A percentile compares a stretch with the other conserved stretches of the same genome.
Conservation (phyloP, 345 rosid genomes). For the Arabis hirsuta region DNA sequence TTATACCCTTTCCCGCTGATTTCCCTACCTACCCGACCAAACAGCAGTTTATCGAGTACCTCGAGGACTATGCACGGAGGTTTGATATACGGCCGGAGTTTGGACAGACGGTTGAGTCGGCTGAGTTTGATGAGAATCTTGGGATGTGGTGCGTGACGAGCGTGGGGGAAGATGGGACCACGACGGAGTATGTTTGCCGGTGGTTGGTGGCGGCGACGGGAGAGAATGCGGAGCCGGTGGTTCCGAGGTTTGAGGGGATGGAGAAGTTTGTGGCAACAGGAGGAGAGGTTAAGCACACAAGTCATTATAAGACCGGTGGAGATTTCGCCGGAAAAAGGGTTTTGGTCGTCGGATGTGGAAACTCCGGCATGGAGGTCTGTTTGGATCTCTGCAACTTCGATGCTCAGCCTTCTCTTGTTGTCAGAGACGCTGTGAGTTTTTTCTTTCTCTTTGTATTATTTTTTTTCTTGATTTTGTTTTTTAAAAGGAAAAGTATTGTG, state of each 20-base stretch:
- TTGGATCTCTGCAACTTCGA: conserved; percentile 85
- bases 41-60: conserved; percentile 69
- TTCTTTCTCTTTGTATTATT: not conserved
- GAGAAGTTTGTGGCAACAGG: conserved; percentile 47
- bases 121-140: conserved; percentile 52
- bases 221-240: conserved; percentile 87
- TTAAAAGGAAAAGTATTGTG: not conserved
- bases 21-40: conserved; percentile 79
- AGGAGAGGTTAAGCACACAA: conserved; percentile 67
- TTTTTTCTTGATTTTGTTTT: conserved; percentile 13
- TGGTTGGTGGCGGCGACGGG: conserved; percentile 95
- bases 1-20: conserved; percentile 59
- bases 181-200: conserved; percentile 56
- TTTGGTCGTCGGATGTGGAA: conserved; percentile 95
- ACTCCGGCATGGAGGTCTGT: conserved; percentile 98
- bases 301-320: conserved; percentile 68
- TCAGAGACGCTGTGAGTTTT: conserved; percentile 76
- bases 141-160: conserved; percentile 68
- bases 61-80: conserved; percentile 51
- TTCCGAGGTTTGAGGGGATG: conserved; percentile 75
- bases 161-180: conserved; percentile 29
- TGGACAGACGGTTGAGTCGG: conserved; percentile 55
- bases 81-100: conserved; percentile 63
- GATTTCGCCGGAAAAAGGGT: conserved; percentile 69
- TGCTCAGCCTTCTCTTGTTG: conserved; percentile 83